These are phyloP conservation scores for Phytophthora cryptogea DNA, from an alignment of 352 stramenopile genomes.

Conservation along the genomic window DNA sequence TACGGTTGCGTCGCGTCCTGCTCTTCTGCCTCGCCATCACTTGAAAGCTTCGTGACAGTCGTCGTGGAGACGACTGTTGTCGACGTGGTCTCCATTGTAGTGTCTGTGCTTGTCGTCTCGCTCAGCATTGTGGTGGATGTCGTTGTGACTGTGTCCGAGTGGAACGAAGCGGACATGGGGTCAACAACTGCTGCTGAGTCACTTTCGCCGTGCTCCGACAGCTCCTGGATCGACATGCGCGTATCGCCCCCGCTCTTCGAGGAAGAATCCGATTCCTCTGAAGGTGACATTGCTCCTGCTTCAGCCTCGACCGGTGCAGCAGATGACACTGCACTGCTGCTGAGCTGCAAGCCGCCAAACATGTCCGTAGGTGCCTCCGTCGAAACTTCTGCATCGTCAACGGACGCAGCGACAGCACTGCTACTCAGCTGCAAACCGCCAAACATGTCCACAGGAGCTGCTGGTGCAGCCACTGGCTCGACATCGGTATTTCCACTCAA, in stretches of 20 bases:
- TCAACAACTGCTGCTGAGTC: neutral
- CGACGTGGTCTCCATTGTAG: conserved; percentile 17
- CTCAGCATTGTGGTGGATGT: conserved; percentile 16
- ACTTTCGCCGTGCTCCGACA: conserved; percentile 42
- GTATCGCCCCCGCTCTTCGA: conserved; percentile 28
- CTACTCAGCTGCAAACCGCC: conserved; percentile 16
- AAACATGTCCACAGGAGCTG: conserved; percentile 14
- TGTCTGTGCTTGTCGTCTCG: conserved; percentile 23
- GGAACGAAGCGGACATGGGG: conserved; percentile 1
- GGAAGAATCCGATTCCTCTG: conserved; percentile 7
- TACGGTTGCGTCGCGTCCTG: conserved; percentile 27
- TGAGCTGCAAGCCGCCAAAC: conserved; percentile 13
- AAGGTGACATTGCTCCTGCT: neutral
- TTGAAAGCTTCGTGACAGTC: conserved; percentile 20
- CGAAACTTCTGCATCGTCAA: too few species aligned
- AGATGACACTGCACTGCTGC: neutral
- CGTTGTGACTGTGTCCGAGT: conserved; percentile 11
- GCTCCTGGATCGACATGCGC: conserved; percentile 60
- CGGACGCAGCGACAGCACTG: conserved; percentile 1
- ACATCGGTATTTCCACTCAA: conserved; percentile 12
- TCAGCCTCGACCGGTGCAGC: conserved; percentile 12
- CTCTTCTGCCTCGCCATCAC: conserved; percentile 17
- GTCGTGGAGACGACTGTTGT: conserved; percentile 18
- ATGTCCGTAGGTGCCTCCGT: neutral
- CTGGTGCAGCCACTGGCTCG: neutral